phyloP scores from a whole-genome alignment of 1,284 basidiomycete species.

The Cryptococcus sp. region DNA sequence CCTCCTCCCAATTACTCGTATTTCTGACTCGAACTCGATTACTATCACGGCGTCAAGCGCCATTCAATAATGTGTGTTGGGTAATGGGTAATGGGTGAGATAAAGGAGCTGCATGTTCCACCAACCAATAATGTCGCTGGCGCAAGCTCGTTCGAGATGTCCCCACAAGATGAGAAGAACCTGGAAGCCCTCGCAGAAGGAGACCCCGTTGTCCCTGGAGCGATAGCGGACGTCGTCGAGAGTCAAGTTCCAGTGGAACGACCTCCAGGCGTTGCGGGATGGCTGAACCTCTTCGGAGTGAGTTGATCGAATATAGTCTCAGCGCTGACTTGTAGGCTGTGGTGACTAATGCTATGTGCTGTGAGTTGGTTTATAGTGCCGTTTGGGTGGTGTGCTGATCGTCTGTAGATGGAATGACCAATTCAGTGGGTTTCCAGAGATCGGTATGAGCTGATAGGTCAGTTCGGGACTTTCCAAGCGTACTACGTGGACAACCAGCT shows the following conservation, averaged over 20 bases:
- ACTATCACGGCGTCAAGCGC: too few species aligned
- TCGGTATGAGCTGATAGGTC: neutral
- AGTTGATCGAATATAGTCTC: slow-evolving; percentile 3
- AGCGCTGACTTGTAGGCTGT: slow-evolving; percentile 17
- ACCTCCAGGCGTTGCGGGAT: slow-evolving; percentile 18
- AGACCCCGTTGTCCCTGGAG: too few species aligned
- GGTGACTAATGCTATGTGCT: slow-evolving; percentile 36
- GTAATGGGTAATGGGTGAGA: too few species aligned
- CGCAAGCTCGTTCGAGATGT: too few species aligned
- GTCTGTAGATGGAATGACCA: slow-evolving; percentile 39
- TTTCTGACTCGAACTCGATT: too few species aligned
- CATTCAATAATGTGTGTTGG: too few species aligned
- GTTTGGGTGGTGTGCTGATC: neutral
- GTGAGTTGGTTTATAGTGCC: slow-evolving; percentile 21
- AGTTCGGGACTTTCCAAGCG: slow-evolving; percentile 41
- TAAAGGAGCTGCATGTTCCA: too few species aligned
- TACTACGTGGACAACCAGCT: slow-evolving; percentile 32
- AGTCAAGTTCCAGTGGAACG: neutral
- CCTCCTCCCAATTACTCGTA: too few species aligned
- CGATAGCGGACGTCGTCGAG: too few species aligned
- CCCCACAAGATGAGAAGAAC: too few species aligned
- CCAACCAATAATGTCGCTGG: too few species aligned
- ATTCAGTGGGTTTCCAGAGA: slow-evolving; percentile 18
- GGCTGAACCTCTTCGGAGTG: slow-evolving; percentile 24
- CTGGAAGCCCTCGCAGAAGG: too few species aligned